Base-by-base conservation (phyloP, 192 early-diverging fungal genomes). In the Fimicolochytrium jonesii region DNA sequence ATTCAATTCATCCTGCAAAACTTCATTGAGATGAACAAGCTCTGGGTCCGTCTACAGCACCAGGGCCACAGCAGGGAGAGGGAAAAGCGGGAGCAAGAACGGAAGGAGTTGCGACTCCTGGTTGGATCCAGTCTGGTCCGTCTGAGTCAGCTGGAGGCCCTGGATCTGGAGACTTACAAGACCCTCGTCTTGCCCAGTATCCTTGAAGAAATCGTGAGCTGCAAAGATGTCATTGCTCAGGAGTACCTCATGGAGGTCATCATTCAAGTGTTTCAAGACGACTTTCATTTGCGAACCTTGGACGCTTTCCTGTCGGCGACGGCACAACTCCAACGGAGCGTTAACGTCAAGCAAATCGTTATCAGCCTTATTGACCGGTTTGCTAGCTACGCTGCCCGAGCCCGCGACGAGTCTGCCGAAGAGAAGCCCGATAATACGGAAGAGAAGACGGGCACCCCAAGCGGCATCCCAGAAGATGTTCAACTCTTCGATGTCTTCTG, bases 241-340 rank as follows among this genome's bases (percentile, higher is more conserved):
- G 97, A 99, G 67, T 99, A 99, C 69, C 80, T 99, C 30, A 97
- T 99, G 94, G 97, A 99, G 71, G 94, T 93, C 22, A 94, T 98
- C 52, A 93, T 96, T 65, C 97, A 99, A 77, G 88, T 91, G 10
- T 99, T 99, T 61, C 92, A 85, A 36, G 97, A 98, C 61, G 95
- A 96, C 57, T 98, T 94, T 74, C 97, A 98, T 59, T 70, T 99
- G 33, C 83, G 89, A 31, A 92, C 92, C 2, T 80, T 99, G 36
- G 90, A 90, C 18, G 80, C 86, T 39, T 88, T 97, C 60, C 79
- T 99, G 46, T 87, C 90, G 4, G 92, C 93, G 11, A 93, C 91
- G 7, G 93, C 91, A 7, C 88, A 90, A 69, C 76, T 99, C 22
- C 86, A 94, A 28, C 90, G 89, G 9, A 88, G 88, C 61, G 94